Conservation (phyloP, 192 early-diverging fungal genomes). For the Entomortierella parvispora region DNA sequence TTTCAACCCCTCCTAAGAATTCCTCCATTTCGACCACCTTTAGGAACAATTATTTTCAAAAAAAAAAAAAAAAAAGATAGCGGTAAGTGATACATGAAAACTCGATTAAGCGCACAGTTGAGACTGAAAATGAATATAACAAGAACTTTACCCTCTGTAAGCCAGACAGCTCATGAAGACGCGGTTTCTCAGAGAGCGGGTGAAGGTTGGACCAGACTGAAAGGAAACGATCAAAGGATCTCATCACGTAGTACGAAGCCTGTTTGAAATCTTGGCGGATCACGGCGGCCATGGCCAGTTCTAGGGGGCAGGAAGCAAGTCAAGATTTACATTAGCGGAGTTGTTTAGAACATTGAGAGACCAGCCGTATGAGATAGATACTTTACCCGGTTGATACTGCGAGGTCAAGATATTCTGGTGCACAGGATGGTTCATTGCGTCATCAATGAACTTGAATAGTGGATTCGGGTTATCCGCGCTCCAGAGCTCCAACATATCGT, state of each 20-base stretch:
- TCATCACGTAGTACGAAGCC: conserved; percentile 55
- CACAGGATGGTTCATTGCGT: conserved; percentile 36
- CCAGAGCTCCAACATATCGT: conserved; percentile 60
- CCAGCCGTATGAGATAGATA: too few relatives aligned
- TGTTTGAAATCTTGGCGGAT: conserved; percentile 54
- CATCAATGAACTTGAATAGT: conserved; percentile 60
- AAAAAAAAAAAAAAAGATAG: not conserved
- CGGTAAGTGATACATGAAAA: not conserved
- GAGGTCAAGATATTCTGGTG: conserved; percentile 32
- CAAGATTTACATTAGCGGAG: not conserved
- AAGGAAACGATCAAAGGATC: conserved; percentile 57
- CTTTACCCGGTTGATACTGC: conserved; percentile 51
- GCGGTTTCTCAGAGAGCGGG: conserved; percentile 56
- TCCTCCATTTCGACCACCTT: conserved; percentile 68
- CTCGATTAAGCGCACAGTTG: too few relatives aligned
- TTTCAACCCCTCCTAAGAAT: conserved; percentile 45
- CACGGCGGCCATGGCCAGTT: conserved; percentile 56
- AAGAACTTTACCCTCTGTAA: conserved; percentile 53
- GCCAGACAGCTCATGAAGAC: conserved; percentile 48
- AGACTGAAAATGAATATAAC: not conserved
- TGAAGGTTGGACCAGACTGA: conserved; percentile 58
- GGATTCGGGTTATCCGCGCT: conserved; percentile 61
- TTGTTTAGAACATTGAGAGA: not conserved
- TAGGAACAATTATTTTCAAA: too few relatives aligned
- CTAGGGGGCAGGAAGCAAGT: conserved; percentile 13